Evolutionary conservation across 352 stramenopile species (phyloP).

Genomic region (Phytopythium sindhum): DNA sequence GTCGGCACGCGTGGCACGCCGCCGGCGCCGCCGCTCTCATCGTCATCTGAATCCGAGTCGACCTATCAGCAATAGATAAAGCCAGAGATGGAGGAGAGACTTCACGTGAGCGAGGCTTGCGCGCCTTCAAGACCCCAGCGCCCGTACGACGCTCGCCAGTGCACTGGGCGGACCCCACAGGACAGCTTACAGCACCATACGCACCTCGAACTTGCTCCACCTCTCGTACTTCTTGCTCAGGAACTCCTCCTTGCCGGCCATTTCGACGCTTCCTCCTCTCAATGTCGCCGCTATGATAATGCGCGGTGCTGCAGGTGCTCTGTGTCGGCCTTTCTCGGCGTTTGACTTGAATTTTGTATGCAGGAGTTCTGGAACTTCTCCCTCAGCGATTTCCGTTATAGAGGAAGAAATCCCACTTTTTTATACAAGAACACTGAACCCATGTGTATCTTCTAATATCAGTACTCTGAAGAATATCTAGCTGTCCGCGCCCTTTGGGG

Average conservation of each 20-base stretch:
- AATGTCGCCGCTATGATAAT: not conserved
- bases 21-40: constrained; percentile 19
- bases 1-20: constrained; percentile 63
- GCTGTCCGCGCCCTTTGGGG: not conserved
- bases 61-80: constrained; percentile 20
- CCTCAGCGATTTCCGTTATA: not conserved
- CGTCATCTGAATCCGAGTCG: constrained; percentile 58
- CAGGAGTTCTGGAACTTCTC: not conserved
- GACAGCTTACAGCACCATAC: not conserved
- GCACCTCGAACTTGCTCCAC: constrained; percentile 83
- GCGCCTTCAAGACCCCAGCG: not conserved
- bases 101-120: not conserved
- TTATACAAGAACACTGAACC: constrained; percentile 1
- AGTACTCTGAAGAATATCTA: not conserved
- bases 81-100: not conserved
- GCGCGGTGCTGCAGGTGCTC: not conserved
- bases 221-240: constrained; percentile 89
- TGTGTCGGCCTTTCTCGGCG: not conserved
- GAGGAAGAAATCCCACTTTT: not conserved
- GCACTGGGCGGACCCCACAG: not conserved
- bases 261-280: constrained; percentile 5
- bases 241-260: constrained; percentile 59
- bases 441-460: not conserved
- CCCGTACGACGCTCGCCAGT: not conserved
- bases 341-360: not conserved